phyloP scores from a whole-genome alignment of 139 green algal genomes.

The Deuterostichococcus epilithicus region DNA sequence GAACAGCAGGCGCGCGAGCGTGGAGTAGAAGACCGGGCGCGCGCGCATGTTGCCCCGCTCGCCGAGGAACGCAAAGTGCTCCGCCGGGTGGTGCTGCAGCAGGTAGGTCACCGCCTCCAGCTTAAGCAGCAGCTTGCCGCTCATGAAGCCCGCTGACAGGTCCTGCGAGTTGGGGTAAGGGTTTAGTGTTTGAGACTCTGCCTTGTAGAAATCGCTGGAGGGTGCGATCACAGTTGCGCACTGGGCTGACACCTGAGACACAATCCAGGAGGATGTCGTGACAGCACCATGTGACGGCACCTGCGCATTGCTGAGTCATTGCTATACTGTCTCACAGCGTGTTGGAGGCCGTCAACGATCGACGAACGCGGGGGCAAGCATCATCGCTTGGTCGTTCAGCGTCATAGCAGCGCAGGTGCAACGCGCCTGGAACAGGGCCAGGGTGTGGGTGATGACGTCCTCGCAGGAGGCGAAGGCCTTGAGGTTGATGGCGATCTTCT shows the following conservation, averaged over 20 bases:
- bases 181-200: no score
- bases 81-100: slow-evolving; percentile 76
- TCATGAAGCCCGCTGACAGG: slow-evolving; percentile 92
- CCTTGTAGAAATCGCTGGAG: no score
- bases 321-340: no score
- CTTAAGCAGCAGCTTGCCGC: slow-evolving; percentile 94
- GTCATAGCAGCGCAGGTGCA: background rate
- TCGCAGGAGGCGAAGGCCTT: slow-evolving; percentile 74
- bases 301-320: no score
- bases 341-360: no score
- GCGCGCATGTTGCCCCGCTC: slow-evolving; percentile 76
- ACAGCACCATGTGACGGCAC: no score
- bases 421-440: slow-evolving; percentile 85
- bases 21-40: slow-evolving; percentile 92
- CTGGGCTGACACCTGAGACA: no score
- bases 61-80: slow-evolving; percentile 83
- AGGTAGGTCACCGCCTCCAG: slow-evolving; percentile 85
- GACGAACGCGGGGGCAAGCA: no score
- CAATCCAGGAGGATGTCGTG: no score
- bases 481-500: slow-evolving; percentile 90
- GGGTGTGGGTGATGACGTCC: slow-evolving; percentile 80
- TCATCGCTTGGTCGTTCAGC: no score
- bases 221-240: background rate
- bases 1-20: slow-evolving; percentile 89
- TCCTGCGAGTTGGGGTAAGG: slow-evolving; percentile 72